Evolutionary conservation across 345 rosid genomes (phyloP), one percentile per base, ranked within the genome.

Genomic region (Sisymbrium altissimum): DNA sequence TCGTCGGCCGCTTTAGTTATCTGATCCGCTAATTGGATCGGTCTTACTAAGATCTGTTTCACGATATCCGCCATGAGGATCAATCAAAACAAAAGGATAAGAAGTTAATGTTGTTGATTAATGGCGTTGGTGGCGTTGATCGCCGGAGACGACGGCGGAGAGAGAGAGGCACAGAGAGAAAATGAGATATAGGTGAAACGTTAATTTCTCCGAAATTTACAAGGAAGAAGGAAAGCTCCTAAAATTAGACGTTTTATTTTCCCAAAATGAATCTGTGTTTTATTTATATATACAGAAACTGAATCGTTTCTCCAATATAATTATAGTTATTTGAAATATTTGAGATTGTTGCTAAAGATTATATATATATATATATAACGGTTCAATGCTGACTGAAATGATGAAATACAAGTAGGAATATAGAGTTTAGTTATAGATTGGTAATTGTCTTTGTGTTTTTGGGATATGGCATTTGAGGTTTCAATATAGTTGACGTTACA

Each of bases 21-120:
- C 50, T 79, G 85, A 75, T 91, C 96, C 10, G 96, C 97, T 73
- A 86, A 66, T 68, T 87, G 96, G 30, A 91, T 89, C 5, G 93
- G 89, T 82, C 88, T 72, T 1, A 85, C 85, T 49, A 92, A 72
- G 73, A 86, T 82, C 66, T 88, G 89, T 69, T 85, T 86, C 60
- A 86, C 94, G 52, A 88, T 78, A 83, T 86, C 96, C 81, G 88
- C 88, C 96, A 86, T 88, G 46, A 41, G 41, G 49, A 57, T 30
- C 52, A 56, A 59, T 33, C 7, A 35, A 48, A 17, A 1, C 23
- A 39, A 40, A 3, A 32, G 13, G 4, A 56, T 15, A 9, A 9
- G 14, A 33, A 4, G 71, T 29, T 29, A 5, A 17, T 14, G 54
- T 57, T 18, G 41, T 50, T n/a, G 18, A 1, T 39, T 7, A 35